Evolutionary conservation across 2,329 filamentous ascomycete genomes (phyloP).

Genomic region (Rhynchosporium agropyri): DNA sequence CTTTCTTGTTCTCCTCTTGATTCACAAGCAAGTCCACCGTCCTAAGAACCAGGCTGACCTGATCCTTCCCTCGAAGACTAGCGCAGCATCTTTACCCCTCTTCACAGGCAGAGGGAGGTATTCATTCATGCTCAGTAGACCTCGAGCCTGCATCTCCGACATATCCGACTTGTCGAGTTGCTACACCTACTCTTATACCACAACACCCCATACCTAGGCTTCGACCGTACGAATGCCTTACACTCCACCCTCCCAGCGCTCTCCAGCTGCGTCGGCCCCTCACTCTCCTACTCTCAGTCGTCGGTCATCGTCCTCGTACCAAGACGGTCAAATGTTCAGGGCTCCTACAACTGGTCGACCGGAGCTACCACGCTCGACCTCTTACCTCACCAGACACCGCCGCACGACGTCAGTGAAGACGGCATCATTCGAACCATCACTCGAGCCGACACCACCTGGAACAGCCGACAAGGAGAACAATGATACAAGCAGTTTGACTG

Average conservation of each 20-base stretch:
- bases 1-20: conserved; percentile 17
- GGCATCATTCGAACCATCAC: conserved; percentile 39
- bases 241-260: conserved; percentile 74
- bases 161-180: conserved; percentile 25
- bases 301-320: conserved; percentile 55
- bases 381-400: conserved; percentile 66
- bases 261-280: conserved; percentile 61
- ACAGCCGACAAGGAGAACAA: conserved; percentile 38
- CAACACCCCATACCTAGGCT: conserved; percentile 17
- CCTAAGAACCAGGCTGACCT: conserved; percentile 33
- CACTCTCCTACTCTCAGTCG: conserved; percentile 60
- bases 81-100: conserved; percentile 27
- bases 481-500: conserved; percentile 37
- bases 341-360: conserved; percentile 47
- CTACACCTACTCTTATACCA: conserved; percentile 20
- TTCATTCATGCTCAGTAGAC: conserved; percentile 33
- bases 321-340: conserved; percentile 44
- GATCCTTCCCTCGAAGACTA: conserved; percentile 24
- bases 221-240: conserved; percentile 72
- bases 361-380: conserved; percentile 63
- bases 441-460: conserved; percentile 36
- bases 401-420: conserved; percentile 55
- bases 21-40: conserved; percentile 4
- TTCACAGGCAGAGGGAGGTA: conserved; percentile 5
- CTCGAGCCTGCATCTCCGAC: conserved; percentile 32